Base-by-base conservation (phyloP, 78 protist species). In the Isochrysis galbana region DNA sequence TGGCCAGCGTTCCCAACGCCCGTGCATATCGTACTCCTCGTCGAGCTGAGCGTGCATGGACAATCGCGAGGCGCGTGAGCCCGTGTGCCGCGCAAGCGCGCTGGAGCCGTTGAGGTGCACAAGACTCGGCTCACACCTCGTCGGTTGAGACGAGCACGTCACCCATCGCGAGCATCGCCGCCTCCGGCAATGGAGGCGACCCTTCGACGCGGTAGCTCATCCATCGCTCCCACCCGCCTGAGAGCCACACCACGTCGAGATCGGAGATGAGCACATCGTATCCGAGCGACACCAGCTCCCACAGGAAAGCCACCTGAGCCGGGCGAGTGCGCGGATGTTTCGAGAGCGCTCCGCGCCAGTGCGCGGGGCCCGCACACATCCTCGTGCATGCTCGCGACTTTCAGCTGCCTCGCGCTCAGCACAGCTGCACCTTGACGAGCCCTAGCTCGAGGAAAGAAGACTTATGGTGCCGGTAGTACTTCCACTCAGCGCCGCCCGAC, bases 191-290 rank as follows among this genome's bases (percentile, higher is more conserved):
- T 41, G 80, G 80, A 2, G 80, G 80, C 41, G n/a, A 21, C 45
- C 14, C 39, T 14, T 3, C 45, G 32, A 11, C 74, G 80, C 80
- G 80, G 80, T 70, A 70, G 21, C 32, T 70, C 80, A 70, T 70
- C 80, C 80, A 70, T 19, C 41, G 34, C 80, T 70, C 80, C 80
- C 80, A 70, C 32, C 23, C 42, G 47, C 2, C 48, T 32, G n/a
- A 11, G 26, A 77, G 26, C 86, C 86, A 77, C 32, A 41, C 86
- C 1, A 77, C 48, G 86, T 77, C 86, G 86, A 77, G 86, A n/a
- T 77, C 86, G n/a, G 86, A 77, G 47, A 77, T 39, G 86, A 77
- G 86, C 25, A 77, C 46, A n/a, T 70, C 80, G 80, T 70, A 34
- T 2, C 80, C 80, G 44, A 70, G 80, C 41, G 36, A 29, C 45